A percentile compares a stretch with the other conserved stretches of the same genome.
Evolutionary conservation across 2,329 filamentous ascomycete genomes (phyloP).

Genomic region (Colletotrichum incanum): DNA sequence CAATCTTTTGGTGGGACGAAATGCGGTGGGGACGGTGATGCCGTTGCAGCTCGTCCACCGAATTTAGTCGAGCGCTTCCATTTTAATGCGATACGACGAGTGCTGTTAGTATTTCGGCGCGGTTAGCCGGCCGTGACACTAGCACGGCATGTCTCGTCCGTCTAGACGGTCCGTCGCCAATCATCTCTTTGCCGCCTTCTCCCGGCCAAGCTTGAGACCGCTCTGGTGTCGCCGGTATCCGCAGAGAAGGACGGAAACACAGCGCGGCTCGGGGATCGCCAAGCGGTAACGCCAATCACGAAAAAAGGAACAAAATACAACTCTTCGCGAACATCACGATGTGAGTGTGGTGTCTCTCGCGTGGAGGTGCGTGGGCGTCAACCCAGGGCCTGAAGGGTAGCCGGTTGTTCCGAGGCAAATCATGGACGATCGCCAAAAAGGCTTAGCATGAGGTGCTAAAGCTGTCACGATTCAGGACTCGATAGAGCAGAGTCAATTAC

Average conservation of each 20-base stretch:
- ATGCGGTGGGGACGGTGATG: constrained; percentile 17
- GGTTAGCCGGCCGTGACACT: constrained; percentile 25
- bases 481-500: background rate
- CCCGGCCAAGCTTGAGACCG: constrained; percentile 35
- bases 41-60: constrained; percentile 6
- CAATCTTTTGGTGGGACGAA: constrained; percentile 26
- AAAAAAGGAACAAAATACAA: background rate
- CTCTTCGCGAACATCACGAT: constrained; percentile 6
- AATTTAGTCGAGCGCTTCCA: constrained; percentile 23
- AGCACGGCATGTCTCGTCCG: constrained; percentile 30
- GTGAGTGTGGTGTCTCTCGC: background rate
- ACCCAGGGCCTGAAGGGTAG: background rate
- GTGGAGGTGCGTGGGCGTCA: background rate
- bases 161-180: constrained; percentile 20
- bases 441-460: constrained; percentile 39
- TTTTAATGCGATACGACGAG: constrained; percentile 6
- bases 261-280: constrained; percentile 23
- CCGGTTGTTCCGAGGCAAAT: constrained; percentile 24
- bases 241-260: constrained; percentile 10
- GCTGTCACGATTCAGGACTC: constrained; percentile 16
- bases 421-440: constrained; percentile 28
- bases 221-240: constrained; percentile 37
- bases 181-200: constrained; percentile 41
- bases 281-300: constrained; percentile 17
- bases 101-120: constrained; percentile 10